Conservation (phyloP, 2,329 filamentous ascomycete species). For the Rhynchosporium secalis region DNA sequence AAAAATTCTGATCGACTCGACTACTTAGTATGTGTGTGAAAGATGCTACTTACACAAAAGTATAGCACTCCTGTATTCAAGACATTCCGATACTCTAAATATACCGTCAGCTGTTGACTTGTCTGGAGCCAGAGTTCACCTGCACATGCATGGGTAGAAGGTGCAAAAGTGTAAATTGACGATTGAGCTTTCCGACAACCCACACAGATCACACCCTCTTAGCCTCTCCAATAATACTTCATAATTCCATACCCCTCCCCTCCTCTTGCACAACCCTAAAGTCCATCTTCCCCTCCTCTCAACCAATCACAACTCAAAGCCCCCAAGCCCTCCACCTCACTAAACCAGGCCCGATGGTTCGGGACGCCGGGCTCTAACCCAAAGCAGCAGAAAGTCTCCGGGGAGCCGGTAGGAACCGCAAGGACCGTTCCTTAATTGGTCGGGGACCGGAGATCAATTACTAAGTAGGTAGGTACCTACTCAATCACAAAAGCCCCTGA, state of each 20-base stretch:
- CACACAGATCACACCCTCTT: background rate
- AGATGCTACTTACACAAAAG: no score
- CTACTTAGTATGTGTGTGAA: no score
- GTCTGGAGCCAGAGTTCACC: background rate
- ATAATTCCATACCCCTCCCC: background rate
- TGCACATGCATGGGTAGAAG: background rate
- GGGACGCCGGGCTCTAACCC: background rate
- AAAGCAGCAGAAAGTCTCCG: constrained; percentile 14
- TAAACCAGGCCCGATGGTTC: constrained; percentile 12
- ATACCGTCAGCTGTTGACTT: background rate
- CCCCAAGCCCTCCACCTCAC: background rate
- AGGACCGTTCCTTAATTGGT: background rate
- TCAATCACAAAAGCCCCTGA: background rate
- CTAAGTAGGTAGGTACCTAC: no score
- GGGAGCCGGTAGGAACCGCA: constrained; percentile 15
- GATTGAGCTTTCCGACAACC: background rate
- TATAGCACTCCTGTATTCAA: no score
- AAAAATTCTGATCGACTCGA: no score
- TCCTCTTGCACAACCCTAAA: background rate
- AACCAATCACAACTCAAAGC: background rate
- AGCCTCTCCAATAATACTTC: background rate
- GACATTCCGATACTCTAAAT: no score
- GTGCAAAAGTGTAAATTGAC: no score
- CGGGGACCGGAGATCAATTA: background rate
- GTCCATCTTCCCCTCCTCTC: background rate